Conservation (phyloP, 2,329 filamentous ascomycete species). For the Botrytis deweyae region DNA sequence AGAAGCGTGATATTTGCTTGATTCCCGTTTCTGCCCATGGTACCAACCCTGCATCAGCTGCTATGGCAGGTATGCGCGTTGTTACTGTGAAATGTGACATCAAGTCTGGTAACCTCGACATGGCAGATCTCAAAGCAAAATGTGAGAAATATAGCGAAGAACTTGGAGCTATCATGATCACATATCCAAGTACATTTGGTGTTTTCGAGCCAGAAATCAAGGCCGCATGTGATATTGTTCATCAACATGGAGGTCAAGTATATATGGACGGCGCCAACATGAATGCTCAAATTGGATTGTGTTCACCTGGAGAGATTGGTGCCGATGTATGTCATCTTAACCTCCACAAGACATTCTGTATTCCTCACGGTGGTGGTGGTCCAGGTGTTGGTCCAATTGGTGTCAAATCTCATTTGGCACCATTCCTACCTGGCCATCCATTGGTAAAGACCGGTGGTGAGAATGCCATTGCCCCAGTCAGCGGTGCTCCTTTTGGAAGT, state of each 20-base stretch:
- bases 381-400: conserved; percentile 93
- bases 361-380: conserved; percentile 91
- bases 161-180: conserved; percentile 92
- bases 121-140: conserved; percentile 81
- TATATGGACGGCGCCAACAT: conserved; percentile 99
- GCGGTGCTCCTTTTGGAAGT: conserved; percentile 81
- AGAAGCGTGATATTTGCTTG: conserved; percentile 84
- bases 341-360: conserved; percentile 98
- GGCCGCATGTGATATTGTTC: conserved; percentile 80
- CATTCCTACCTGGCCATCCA: conserved; percentile 70
- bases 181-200: conserved; percentile 92
- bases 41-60: conserved; percentile 91
- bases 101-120: conserved; percentile 83
- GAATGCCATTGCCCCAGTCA: conserved; percentile 67
- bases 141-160: conserved; percentile 84
- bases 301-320: conserved; percentile 90
- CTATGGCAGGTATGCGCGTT: conserved; percentile 94
- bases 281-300: conserved; percentile 96
- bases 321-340: conserved; percentile 97
- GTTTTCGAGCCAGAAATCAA: conserved; percentile 91
- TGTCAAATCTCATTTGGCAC: conserved; percentile 76
- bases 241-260: conserved; percentile 85
- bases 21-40: conserved; percentile 95
- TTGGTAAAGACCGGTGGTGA: conserved; percentile 55
- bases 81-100: conserved; percentile 88